Percentiles rank a stretch among this genome's conserved stretches.
phyloP scores from a whole-genome alignment of 768 basidiomycete species.

The Lepiota subincarnata region DNA sequence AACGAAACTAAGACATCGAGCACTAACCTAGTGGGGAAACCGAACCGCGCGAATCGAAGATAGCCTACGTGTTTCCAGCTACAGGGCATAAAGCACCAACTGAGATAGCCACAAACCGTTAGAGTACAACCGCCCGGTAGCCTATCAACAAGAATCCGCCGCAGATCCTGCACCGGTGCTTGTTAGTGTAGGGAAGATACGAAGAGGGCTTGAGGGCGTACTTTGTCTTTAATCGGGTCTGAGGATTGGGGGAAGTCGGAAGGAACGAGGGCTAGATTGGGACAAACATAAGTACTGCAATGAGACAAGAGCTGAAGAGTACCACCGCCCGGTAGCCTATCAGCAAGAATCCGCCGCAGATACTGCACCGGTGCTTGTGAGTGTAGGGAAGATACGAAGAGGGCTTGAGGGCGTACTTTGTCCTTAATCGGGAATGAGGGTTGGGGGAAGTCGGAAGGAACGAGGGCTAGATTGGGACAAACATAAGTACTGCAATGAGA shows the following conservation, averaged over 20 bases:
- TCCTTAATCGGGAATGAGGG: conserved; percentile 27
- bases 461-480: conserved; percentile 25
- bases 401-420: conserved; percentile 24
- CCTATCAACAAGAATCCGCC: conserved; percentile 29
- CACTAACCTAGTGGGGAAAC: conserved; percentile 34
- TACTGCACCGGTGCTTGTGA: conserved; percentile 19
- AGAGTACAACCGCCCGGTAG: conserved; percentile 35
- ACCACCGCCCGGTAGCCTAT: conserved; percentile 31
- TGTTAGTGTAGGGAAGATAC: neutral
- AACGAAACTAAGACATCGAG: neutral
- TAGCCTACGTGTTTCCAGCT: conserved; percentile 15
- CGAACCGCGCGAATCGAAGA: conserved; percentile 39
- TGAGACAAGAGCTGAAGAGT: conserved; percentile 12
- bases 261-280: conserved; percentile 31
- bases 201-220: conserved; percentile 14
- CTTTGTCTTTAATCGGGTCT: conserved; percentile 33
- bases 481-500: neutral
- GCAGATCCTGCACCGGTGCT: conserved; percentile 25
- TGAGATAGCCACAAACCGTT: conserved; percentile 24
- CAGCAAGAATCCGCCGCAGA: conserved; percentile 31
- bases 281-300: neutral
- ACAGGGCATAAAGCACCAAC: conserved; percentile 1
- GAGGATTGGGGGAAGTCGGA: conserved; percentile 21
- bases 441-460: conserved; percentile 28
- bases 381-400: neutral